These are phyloP conservation scores for Scedosporium aurantiacum DNA, from an alignment of 2,329 filamentous ascomycete genomes.

Conservation along the genomic window DNA sequence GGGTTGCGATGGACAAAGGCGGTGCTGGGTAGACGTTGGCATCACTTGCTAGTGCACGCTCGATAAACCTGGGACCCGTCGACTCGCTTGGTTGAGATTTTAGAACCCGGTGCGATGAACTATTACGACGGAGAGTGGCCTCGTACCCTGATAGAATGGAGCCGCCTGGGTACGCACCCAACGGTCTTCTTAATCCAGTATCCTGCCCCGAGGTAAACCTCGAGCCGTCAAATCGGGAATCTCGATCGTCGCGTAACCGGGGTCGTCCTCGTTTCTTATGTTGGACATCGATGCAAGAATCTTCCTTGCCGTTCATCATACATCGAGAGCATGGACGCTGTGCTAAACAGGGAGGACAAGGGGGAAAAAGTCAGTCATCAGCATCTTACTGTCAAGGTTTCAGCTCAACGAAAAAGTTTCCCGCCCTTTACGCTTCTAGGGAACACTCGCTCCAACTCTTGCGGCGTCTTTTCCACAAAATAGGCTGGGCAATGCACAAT, in stretches of 20 bases:
- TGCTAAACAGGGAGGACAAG: conserved; percentile 29
- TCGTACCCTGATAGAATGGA: conserved; percentile 33
- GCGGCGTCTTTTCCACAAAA: background rate
- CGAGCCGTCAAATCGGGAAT: conserved; percentile 43
- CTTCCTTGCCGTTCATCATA: conserved; percentile 66
- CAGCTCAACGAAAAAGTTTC: background rate
- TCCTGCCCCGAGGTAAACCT: conserved; percentile 31
- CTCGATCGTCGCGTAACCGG: conserved; percentile 61
- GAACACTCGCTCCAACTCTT: background rate
- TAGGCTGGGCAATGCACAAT: too few relatives aligned
- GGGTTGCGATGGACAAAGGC: conserved; percentile 28
- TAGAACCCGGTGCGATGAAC: conserved; percentile 38
- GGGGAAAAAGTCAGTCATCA: background rate
- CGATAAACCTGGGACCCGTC: conserved; percentile 36
- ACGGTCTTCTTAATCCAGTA: conserved; percentile 34
- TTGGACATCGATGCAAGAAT: conserved; percentile 70
- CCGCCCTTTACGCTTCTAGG: background rate
- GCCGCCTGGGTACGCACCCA: conserved; percentile 38
- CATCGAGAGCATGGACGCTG: conserved; percentile 72
- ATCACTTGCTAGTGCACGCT: conserved; percentile 37
- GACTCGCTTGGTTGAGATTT: conserved; percentile 42
- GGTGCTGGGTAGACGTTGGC: conserved; percentile 34
- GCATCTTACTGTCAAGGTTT: background rate
- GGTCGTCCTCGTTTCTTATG: conserved; percentile 78
- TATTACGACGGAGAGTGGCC: conserved; percentile 30